Conservation (phyloP, 2,329 filamentous ascomycete genomes). For the Colletotrichum cereale region DNA sequence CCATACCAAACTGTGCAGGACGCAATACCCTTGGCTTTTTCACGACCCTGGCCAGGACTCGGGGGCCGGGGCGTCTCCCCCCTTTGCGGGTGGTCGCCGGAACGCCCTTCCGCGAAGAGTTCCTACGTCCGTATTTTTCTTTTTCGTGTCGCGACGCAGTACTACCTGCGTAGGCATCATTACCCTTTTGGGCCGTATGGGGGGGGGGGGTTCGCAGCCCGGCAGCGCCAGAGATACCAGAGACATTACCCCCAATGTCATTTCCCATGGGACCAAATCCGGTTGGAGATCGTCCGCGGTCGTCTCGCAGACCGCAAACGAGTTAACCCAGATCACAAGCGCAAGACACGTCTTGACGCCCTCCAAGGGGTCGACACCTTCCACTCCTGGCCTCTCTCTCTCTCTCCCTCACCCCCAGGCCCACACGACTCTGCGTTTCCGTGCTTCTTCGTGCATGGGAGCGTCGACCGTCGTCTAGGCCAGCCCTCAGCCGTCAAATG, state of each 20-base stretch:
- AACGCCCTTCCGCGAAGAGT: neutral
- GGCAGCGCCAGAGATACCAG: neutral
- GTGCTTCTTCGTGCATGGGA: neutral
- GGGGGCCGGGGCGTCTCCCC: neutral
- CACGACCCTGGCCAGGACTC: too few relatives aligned
- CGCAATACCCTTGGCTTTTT: neutral
- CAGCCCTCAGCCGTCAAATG: conserved; percentile 21
- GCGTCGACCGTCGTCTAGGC: neutral
- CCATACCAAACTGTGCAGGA: too few relatives aligned
- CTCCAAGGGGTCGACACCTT: neutral
- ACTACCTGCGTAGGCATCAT: too few relatives aligned
- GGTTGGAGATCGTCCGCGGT: neutral
- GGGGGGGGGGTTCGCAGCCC: too few relatives aligned
- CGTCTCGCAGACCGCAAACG: conserved; percentile 14
- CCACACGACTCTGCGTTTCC: neutral
- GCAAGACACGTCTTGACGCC: conserved; percentile 30
- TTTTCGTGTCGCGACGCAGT: conserved; percentile 24
- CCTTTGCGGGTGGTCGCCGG: neutral
- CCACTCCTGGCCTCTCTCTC: neutral
- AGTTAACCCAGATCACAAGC: conserved; percentile 5
- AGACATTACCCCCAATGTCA: neutral
- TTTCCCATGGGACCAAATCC: neutral
- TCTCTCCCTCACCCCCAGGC: too few relatives aligned
- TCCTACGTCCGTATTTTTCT: conserved; percentile 19
- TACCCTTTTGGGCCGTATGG: conserved; percentile 4